These are phyloP conservation scores for Teunomyces stri DNA, from an alignment of 805 yeast genomes.

Conservation along the genomic window DNA sequence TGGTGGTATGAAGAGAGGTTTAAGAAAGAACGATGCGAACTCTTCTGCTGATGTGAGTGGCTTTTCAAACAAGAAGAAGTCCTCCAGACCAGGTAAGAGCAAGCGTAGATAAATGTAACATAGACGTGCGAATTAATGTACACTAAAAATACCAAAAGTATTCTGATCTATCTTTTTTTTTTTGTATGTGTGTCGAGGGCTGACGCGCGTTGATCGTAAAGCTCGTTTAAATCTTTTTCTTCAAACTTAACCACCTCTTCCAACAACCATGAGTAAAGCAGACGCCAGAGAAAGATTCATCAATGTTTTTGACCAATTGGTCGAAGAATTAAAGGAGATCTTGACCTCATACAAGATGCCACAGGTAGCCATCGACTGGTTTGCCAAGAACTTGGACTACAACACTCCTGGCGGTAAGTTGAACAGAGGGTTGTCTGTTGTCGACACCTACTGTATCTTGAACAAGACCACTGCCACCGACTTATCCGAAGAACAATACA, in stretches of 20 bases:
- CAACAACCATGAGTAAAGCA: constrained; percentile 26
- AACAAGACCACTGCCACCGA: constrained; percentile 60
- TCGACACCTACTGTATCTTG: constrained; percentile 84
- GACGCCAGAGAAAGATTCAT: constrained; percentile 55
- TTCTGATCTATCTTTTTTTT: too few species aligned
- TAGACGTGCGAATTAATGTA: constrained; percentile 1
- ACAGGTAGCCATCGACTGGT: constrained; percentile 84
- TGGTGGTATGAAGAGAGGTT: constrained; percentile 77
- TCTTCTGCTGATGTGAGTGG: constrained; percentile 67
- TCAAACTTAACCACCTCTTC: background rate
- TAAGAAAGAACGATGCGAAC: constrained; percentile 68
- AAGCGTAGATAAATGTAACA: constrained; percentile 23
- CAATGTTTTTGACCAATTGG: constrained; percentile 71
- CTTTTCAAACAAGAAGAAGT: constrained; percentile 42
- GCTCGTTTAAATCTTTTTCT: constrained; percentile 4
- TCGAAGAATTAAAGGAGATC: constrained; percentile 66
- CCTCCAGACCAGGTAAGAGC: constrained; percentile 42
- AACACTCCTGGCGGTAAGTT: constrained; percentile 96
- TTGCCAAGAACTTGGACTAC: constrained; percentile 65
- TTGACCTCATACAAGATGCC: constrained; percentile 76
- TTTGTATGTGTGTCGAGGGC: too few species aligned
- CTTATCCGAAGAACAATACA: constrained; percentile 66
- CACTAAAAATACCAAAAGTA: background rate
- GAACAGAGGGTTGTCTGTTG: constrained; percentile 93
- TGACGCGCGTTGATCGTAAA: background rate